A percentile compares a stretch with the other conserved stretches of the same genome.
phyloP scores from a whole-genome alignment of 352 stramenopile species.

The Elongisporangium senticosum region DNA sequence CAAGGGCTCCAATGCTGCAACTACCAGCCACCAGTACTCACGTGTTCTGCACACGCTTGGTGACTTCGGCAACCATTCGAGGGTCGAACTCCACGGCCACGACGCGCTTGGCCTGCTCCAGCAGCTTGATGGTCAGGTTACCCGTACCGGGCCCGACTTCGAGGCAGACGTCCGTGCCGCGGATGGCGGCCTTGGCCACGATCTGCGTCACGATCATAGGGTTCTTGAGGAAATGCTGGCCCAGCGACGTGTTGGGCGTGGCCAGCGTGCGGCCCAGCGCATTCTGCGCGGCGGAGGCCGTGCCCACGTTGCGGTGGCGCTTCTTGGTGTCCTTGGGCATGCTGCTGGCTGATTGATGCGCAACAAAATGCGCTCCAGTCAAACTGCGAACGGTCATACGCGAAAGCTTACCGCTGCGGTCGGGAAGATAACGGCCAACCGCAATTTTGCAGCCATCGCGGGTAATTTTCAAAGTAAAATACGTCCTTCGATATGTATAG shows the following conservation, averaged over 20 bases:
- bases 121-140: conserved; percentile 99
- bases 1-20: not conserved
- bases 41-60: conserved; percentile 98
- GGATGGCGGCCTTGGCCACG: conserved; percentile 95
- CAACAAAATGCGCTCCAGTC: not conserved
- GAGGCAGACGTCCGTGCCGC: conserved; percentile 94
- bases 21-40: conserved; percentile 15
- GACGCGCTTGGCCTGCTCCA: conserved; percentile 96
- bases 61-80: conserved; percentile 98
- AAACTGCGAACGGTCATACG: not conserved
- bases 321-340: conserved; percentile 92
- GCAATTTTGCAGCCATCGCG: not conserved
- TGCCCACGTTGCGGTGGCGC: conserved; percentile 60
- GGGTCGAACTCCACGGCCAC: conserved; percentile 98
- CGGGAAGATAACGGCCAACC: not conserved
- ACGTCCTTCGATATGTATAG: not conserved
- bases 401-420: not conserved
- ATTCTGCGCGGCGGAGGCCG: conserved; percentile 70
- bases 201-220: conserved; percentile 96
- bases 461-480: not conserved
- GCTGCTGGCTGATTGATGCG: not conserved
- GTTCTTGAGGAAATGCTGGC: conserved; percentile 99
- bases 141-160: conserved; percentile 97
- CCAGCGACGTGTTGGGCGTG: conserved; percentile 94
- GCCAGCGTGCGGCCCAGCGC: conserved; percentile 89